Conservation (phyloP, 139 green algal genomes). For the Chlamydomonas asymmetrica region DNA sequence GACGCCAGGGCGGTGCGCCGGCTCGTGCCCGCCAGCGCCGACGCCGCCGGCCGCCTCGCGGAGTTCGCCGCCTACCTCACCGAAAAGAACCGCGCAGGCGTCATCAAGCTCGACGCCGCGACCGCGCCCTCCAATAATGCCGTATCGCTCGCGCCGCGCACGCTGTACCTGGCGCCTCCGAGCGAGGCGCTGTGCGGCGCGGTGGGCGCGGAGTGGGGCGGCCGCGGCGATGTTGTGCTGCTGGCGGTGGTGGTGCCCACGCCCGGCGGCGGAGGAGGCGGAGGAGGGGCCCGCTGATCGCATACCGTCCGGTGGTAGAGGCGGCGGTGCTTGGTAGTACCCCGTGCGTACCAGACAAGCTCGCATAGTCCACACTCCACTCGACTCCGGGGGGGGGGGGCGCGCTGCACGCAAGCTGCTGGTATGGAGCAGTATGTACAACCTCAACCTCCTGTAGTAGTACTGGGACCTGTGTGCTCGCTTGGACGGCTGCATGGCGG, state of each 20-base stretch:
- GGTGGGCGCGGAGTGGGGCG: neutral
- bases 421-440: no score
- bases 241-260: neutral
- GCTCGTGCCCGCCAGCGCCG: constrained; percentile 1
- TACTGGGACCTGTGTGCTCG: no score
- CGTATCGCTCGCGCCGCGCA: constrained; percentile 8
- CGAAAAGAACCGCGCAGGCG: constrained; percentile 32
- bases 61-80: constrained; percentile 24
- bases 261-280: neutral
- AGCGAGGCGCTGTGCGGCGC: neutral
- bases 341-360: no score
- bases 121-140: no score
- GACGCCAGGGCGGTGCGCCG: constrained; percentile 9
- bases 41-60: neutral
- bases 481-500: no score
- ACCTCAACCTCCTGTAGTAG: no score
- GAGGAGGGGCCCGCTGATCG: no score
- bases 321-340: no score
- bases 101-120: constrained; percentile 32
- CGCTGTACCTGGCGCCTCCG: constrained; percentile 26
- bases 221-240: neutral
- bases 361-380: no score
- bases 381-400: no score
- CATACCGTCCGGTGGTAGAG: no score
- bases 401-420: no score